Conservation (phyloP, 2,329 filamentous ascomycete species). For the Sarocladiaceae sp. region DNA sequence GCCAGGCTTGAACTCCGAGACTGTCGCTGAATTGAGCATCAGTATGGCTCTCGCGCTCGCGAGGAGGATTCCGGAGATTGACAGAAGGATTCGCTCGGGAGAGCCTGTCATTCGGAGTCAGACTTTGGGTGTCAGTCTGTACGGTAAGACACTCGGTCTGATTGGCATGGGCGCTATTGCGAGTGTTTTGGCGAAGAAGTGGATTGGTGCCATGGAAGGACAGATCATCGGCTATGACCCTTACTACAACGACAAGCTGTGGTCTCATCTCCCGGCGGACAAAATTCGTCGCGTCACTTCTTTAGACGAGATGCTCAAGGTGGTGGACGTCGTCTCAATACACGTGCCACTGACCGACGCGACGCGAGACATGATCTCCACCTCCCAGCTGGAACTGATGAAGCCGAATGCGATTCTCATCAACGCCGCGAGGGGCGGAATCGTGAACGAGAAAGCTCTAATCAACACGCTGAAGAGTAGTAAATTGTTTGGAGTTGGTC, state of each 20-base stretch:
- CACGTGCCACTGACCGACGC: slow-evolving; percentile 26
- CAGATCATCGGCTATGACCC: slow-evolving; percentile 27
- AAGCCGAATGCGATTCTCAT: slow-evolving; percentile 21
- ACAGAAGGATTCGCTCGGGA: slow-evolving; percentile 19
- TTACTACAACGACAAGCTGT: slow-evolving; percentile 22
- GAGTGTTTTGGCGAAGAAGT: slow-evolving; percentile 24
- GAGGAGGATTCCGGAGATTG: slow-evolving; percentile 23
- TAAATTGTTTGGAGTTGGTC: slow-evolving; percentile 28
- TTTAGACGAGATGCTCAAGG: slow-evolving; percentile 22
- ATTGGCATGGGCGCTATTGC: slow-evolving; percentile 32
- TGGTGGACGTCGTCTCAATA: slow-evolving; percentile 26
- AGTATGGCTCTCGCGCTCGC: slow-evolving; percentile 27
- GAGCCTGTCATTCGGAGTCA: slow-evolving; percentile 27
- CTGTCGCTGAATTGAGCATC: slow-evolving; percentile 32
- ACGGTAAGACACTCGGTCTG: slow-evolving; percentile 25
- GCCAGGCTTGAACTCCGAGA: slow-evolving; percentile 34
- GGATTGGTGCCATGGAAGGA: slow-evolving; percentile 24
- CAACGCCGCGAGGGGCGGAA: slow-evolving; percentile 28
- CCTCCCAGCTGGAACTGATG: slow-evolving; percentile 17
- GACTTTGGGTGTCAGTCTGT: slow-evolving; percentile 30
- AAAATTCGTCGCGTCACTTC: slow-evolving; percentile 15
- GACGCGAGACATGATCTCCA: slow-evolving; percentile 24
- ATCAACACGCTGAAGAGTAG: slow-evolving; percentile 24
- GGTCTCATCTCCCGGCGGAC: slow-evolving; percentile 18
- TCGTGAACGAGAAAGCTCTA: slow-evolving; percentile 31